A percentile compares a stretch with the other conserved stretches of the same genome.
phyloP scores from a whole-genome alignment of 768 basidiomycete genomes.

The Vararia minispora region DNA sequence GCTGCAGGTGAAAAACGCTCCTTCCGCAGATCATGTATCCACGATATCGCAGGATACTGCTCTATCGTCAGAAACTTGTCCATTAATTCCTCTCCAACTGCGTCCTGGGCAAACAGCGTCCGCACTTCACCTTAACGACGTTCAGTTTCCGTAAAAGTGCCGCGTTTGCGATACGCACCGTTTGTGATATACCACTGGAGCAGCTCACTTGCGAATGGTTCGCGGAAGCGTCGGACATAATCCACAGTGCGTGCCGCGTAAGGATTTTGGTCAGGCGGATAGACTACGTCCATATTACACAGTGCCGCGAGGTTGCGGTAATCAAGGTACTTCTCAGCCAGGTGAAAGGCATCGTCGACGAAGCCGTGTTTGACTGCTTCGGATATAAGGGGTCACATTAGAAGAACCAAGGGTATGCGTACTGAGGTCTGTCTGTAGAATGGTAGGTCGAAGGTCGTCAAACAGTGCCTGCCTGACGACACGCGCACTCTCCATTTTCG shows the following conservation, averaged over 20 bases:
- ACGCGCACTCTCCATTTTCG: slow-evolving; percentile 41
- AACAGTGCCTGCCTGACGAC: slow-evolving; percentile 58
- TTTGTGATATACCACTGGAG: slow-evolving; percentile 91
- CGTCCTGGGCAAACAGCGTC: slow-evolving; percentile 70
- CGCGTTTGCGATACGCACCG: slow-evolving; percentile 31
- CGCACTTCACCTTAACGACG: slow-evolving; percentile 50
- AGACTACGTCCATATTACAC: slow-evolving; percentile 59
- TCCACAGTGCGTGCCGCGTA: slow-evolving; percentile 47
- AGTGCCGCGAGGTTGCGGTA: slow-evolving; percentile 78
- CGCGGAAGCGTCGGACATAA: slow-evolving; percentile 71
- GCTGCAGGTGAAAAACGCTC: slow-evolving; percentile 57
- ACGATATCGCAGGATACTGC: slow-evolving; percentile 55
- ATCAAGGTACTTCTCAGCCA: slow-evolving; percentile 83
- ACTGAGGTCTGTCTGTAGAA: slow-evolving; percentile 70
- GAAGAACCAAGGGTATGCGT: too few species aligned
- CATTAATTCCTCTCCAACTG: slow-evolving; percentile 47
- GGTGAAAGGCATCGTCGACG: slow-evolving; percentile 57
- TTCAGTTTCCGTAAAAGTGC: not conserved
- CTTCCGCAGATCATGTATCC: slow-evolving; percentile 81
- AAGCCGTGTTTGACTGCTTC: slow-evolving; percentile 53
- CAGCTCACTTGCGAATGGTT: slow-evolving; percentile 81
- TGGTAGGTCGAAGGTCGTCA: slow-evolving; percentile 56
- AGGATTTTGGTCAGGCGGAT: slow-evolving; percentile 53
- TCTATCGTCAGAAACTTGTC: slow-evolving; percentile 60
- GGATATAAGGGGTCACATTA: not conserved